Percentiles rank a stretch among this genome's conserved stretches.
phyloP scores from a whole-genome alignment of 164 flowering plant species.

The Macadamia integrifolia region DNA sequence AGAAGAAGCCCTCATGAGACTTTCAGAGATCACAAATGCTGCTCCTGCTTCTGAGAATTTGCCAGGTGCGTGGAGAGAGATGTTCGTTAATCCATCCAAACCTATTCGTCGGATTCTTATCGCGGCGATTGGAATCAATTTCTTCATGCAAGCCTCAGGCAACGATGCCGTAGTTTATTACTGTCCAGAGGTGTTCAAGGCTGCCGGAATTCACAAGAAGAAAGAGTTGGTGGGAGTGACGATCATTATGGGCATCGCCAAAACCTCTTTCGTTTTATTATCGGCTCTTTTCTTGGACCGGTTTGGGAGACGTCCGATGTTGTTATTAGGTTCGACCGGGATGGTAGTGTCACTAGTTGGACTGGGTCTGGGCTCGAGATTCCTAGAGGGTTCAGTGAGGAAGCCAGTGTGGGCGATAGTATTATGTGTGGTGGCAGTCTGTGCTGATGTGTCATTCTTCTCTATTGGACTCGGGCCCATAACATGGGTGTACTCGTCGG shows the following conservation, averaged over 20 bases:
- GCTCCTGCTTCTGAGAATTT: constrained; percentile 9
- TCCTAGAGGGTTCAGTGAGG: constrained; percentile 25
- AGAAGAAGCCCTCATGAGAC: constrained; percentile 53
- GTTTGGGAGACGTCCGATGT: constrained; percentile 66
- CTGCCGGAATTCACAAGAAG: constrained; percentile 50
- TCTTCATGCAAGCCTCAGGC: constrained; percentile 95
- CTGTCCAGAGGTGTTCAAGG: constrained; percentile 62
- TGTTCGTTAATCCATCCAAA: constrained; percentile 38
- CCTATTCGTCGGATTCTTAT: constrained; percentile 51
- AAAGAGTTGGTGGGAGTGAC: constrained; percentile 43
- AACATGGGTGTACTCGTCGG: constrained; percentile 76
- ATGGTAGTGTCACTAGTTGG: constrained; percentile 41
- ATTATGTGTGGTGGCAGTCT: constrained; percentile 51
- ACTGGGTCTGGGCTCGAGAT: constrained; percentile 54
- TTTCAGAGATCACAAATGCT: constrained; percentile 41
- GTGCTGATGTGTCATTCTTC: constrained; percentile 69
- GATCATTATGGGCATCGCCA: constrained; percentile 64
- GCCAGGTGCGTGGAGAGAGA: constrained; percentile 63
- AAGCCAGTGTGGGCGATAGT: constrained; percentile 63
- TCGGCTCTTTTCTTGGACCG: constrained; percentile 62
- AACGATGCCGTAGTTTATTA: constrained; percentile 85
- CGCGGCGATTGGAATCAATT: constrained; percentile 72
- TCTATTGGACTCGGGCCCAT: constrained; percentile 90
- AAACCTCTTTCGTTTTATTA: constrained; percentile 50
- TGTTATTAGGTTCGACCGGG: constrained; percentile 62